phyloP scores from a whole-genome alignment of 2,329 filamentous ascomycete genomes.

The Sarocladium oryzae region DNA sequence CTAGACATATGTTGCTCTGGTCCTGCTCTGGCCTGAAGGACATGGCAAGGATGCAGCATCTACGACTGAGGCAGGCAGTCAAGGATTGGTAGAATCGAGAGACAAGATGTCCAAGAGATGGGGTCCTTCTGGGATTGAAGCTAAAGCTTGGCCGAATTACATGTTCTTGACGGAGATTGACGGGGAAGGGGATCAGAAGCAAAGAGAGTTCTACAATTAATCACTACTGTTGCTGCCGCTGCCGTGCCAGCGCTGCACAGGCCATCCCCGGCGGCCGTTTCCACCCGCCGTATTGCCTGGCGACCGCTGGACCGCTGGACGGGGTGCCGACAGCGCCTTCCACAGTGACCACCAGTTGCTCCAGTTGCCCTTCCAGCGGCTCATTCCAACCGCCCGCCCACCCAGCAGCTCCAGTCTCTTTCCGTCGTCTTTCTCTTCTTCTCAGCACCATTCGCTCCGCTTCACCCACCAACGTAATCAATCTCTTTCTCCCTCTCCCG shows the following conservation, averaged over 20 bases:
- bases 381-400: slow-evolving; percentile 10
- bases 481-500: slow-evolving; percentile 2
- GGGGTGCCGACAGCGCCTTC: not conserved
- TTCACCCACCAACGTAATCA: slow-evolving; percentile 9
- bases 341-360: not conserved
- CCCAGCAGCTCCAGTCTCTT: not conserved
- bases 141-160: not conserved
- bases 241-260: no score
- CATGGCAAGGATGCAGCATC: not conserved
- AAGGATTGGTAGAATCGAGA: not conserved
- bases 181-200: not conserved
- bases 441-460: slow-evolving; percentile 9
- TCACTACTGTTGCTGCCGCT: no score
- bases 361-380: not conserved
- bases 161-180: not conserved
- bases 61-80: not conserved
- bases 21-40: not conserved
- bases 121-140: not conserved
- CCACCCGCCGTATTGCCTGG: not conserved
- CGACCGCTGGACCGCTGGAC: not conserved
- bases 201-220: no score
- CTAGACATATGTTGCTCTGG: not conserved
- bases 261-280: not conserved
- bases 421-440: not conserved
- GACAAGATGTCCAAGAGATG: not conserved